Base-by-base conservation (phyloP, 2,329 filamentous ascomycete genomes). In the Fusarium brevicatenulatum region DNA sequence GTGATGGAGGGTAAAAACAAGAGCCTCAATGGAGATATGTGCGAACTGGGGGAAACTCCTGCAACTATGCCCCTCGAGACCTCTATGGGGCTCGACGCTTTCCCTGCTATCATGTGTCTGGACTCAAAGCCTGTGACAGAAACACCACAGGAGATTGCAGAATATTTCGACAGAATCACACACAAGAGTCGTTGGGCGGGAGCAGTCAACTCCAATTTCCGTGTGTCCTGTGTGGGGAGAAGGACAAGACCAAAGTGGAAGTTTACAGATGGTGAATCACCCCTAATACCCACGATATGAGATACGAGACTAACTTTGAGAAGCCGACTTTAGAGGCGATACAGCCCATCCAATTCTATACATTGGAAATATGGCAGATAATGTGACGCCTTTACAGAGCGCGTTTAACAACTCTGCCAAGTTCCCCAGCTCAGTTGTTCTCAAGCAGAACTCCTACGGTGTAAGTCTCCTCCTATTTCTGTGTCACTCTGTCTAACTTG, bases 381-480 rank as follows among this genome's bases (percentile, higher is more conserved):
- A 86, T 46, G 81, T 86, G 30, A 87, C 86, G n/a, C 86, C 86
- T 23, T 72, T 84, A 6, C 72, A 82, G 23, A 86, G 84, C 67
- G 85, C 86, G 9, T 66, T 80, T n/a, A 85, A 83, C 63, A 85
- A 85, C 79, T 83, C 79, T 21, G 79, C 77, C 5, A 80, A 82
- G 1, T 88, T 88, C 56, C 81, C 81, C 0, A 82, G 81, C 19
- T 87, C 86, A 0, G 81, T 82, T 1, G 78, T 89, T 10, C 76
- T 89, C 32, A 80, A 84, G 18, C 86, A 87, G 72, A 85, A 88
- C 49, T 84, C 84, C 2, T 88, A 85, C 44, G 87, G 87, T 9
- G 86, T 86, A 80, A 79, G 84, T 78, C 15, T 9, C 13, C 23
- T 19, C 9, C 7, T 11, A 15, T 19, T 9, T 21, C 25, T 16